These are phyloP conservation scores for Coemansia umbellata DNA, from an alignment of 192 early-diverging fungal genomes.

Conservation along the genomic window DNA sequence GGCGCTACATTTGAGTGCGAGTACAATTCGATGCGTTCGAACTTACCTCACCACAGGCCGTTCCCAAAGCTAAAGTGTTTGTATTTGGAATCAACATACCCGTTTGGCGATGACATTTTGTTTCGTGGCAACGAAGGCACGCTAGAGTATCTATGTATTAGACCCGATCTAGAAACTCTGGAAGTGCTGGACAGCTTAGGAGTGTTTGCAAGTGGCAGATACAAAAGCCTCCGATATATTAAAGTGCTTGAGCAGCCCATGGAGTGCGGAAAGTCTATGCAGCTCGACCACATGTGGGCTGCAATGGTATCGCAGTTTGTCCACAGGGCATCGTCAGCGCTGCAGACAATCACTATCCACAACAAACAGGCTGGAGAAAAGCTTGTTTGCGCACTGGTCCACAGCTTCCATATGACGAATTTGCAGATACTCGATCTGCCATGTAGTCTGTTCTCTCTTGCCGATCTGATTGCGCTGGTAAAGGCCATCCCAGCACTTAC, in stretches of 20 bases:
- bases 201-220: neutral
- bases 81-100: conserved; percentile 3
- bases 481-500: neutral
- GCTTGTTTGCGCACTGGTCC: conserved; percentile 3
- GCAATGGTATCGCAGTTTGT: conserved; percentile 4
- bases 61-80: conserved; percentile 7
- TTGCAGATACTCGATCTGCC: conserved; percentile 4
- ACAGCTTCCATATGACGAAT: neutral
- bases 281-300: conserved; percentile 1
- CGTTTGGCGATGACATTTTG: conserved; percentile 15
- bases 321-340: neutral
- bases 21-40: neutral
- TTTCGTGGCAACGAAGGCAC: conserved; percentile 7
- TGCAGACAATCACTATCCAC: neutral
- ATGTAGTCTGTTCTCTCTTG: neutral
- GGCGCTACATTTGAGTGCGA: neutral
- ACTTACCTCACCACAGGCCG: neutral
- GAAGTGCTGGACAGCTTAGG: conserved; percentile 1
- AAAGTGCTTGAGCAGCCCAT: neutral
- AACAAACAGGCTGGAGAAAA: conserved; percentile 6
- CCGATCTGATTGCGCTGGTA: conserved; percentile 2
- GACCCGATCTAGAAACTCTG: neutral
- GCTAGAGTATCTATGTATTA: conserved; percentile 6
- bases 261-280: neutral
- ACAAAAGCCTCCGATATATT: neutral